These are phyloP conservation scores for Leccinum subrobustum DNA, from an alignment of 1,284 basidiomycete species.

Conservation along the genomic window DNA sequence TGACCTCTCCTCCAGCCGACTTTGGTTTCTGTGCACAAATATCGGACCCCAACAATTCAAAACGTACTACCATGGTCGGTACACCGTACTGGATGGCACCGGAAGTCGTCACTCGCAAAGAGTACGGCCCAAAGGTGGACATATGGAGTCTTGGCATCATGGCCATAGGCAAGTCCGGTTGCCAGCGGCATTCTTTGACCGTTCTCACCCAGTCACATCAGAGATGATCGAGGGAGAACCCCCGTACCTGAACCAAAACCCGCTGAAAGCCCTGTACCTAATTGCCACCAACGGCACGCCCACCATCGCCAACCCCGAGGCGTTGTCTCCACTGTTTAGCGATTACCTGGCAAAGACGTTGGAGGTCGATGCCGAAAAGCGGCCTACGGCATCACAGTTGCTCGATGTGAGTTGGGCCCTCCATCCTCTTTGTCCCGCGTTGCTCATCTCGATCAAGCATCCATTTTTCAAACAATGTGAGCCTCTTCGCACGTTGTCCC, in stretches of 20 bases:
- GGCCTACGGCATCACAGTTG: conserved; percentile 85
- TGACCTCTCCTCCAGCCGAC: conserved; percentile 68
- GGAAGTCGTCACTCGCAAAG: conserved; percentile 96
- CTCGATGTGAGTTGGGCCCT: conserved; percentile 57
- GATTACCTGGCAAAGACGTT: conserved; percentile 90
- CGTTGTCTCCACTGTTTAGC: conserved; percentile 82
- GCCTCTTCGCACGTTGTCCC: conserved; percentile 82
- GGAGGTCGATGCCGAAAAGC: conserved; percentile 92
- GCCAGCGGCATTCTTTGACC: neutral
- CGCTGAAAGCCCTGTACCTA: conserved; percentile 91
- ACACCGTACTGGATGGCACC: conserved; percentile 99
- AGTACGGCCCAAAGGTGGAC: conserved; percentile 98
- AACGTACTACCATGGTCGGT: conserved; percentile 99
- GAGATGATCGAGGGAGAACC: conserved; percentile 99
- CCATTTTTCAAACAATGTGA: conserved; percentile 88
- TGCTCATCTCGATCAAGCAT: conserved; percentile 48
- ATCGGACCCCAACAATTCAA: conserved; percentile 84
- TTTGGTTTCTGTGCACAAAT: conserved; percentile 99
- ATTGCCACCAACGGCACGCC: conserved; percentile 99
- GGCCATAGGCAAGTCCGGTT: conserved; percentile 78
- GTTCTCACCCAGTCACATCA: conserved; percentile 30
- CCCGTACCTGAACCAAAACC: conserved; percentile 97
- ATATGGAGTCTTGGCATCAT: conserved; percentile 99
- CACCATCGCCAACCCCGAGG: conserved; percentile 93
- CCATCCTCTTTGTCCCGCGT: neutral